Evolutionary conservation across 1,284 basidiomycete genomes (phyloP).

Genomic region (Apiotrichum domesticum): DNA sequence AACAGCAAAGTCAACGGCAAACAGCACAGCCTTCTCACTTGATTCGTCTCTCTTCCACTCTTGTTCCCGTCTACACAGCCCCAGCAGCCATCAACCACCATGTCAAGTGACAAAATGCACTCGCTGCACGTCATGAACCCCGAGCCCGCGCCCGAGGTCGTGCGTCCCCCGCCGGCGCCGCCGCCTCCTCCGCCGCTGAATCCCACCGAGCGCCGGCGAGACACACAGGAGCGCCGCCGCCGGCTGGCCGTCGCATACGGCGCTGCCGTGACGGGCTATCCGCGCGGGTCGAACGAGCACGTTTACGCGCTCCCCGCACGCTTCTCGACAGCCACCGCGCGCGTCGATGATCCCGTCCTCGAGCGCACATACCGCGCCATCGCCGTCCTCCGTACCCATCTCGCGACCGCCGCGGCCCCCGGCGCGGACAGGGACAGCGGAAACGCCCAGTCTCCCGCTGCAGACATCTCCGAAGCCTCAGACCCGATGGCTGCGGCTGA

Average conservation of each 20-base stretch:
- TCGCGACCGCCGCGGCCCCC: not conserved
- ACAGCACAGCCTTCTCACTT: no score
- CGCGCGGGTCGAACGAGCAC: not conserved
- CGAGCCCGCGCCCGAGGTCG: not conserved
- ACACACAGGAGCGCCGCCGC: not conserved
- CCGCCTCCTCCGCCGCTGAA: no score
- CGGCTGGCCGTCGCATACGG: not conserved
- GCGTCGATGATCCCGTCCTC: not conserved
- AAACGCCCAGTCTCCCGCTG: no score
- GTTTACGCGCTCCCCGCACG: not conserved
- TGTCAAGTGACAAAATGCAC: no score
- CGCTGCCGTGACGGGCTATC: not conserved
- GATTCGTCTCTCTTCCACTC: no score
- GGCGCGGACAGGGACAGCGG: no score
- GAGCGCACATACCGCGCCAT: not conserved
- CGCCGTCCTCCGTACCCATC: not conserved
- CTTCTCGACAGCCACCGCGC: not conserved
- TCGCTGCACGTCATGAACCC: not conserved
- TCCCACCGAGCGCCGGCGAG: not conserved
- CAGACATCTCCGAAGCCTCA: no score
- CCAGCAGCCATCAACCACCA: not conserved
- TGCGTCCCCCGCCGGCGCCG: no score
- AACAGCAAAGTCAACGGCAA: no score
- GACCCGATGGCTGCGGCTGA: no score
- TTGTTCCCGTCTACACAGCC: no score